Evolutionary conservation across 768 basidiomycete species (phyloP).

Genomic region (Suillus paluster): DNA sequence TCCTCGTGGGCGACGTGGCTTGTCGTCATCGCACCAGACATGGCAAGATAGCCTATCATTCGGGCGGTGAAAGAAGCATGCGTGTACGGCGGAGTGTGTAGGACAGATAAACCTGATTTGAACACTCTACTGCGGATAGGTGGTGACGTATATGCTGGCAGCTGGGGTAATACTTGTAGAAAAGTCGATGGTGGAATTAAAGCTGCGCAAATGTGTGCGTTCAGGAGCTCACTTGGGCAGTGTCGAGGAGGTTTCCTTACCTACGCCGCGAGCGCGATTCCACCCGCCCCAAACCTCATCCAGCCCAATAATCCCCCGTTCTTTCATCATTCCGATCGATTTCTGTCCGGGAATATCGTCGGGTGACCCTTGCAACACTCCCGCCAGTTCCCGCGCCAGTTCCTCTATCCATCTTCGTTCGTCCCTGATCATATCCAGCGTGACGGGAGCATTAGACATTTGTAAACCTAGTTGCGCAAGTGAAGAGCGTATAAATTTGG

Average conservation of each 20-base stretch:
- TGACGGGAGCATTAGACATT: constrained; percentile 78
- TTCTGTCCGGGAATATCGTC: constrained; percentile 20
- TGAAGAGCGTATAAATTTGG: constrained; percentile 85
- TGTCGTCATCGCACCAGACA: constrained; percentile 58
- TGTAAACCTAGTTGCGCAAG: constrained; percentile 89
- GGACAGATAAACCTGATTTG: constrained; percentile 72
- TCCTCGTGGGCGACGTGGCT: constrained; percentile 77
- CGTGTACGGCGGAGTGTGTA: constrained; percentile 83
- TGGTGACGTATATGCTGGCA: constrained; percentile 68
- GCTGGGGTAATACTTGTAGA: constrained; percentile 70
- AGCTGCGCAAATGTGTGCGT: constrained; percentile 50
- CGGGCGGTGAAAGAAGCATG: constrained; percentile 70
- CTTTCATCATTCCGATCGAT: constrained; percentile 69
- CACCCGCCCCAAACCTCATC: constrained; percentile 96
- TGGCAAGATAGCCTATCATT: constrained; percentile 56
- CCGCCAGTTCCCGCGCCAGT: constrained; percentile 80
- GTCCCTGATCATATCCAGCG: constrained; percentile 85
- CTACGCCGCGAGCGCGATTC: constrained; percentile 92
- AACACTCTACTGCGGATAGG: constrained; percentile 72
- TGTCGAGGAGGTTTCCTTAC: constrained; percentile 47
- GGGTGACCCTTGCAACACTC: constrained; percentile 60
- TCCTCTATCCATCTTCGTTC: constrained; percentile 80
- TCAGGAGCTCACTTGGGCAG: constrained; percentile 6
- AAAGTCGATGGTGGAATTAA: constrained; percentile 90
- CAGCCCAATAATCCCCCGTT: constrained; percentile 79